phyloP scores from a whole-genome alignment of 2,329 filamentous ascomycete genomes.

The Coniochaeta prunicola region DNA sequence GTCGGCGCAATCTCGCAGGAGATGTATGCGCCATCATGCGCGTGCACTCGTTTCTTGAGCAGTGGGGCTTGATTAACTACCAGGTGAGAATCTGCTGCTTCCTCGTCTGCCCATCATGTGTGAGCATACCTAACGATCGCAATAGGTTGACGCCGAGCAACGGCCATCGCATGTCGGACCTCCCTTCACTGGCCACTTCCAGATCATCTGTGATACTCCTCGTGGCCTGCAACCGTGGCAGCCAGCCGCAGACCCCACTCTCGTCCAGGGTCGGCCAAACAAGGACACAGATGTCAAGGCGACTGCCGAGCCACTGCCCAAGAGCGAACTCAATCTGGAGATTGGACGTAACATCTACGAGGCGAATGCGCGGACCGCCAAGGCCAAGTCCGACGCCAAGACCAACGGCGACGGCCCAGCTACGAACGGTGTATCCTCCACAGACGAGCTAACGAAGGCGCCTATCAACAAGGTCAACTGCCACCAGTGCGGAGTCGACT shows the following conservation, averaged over 20 bases:
- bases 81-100: conserved; percentile 63
- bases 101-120: not conserved
- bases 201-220: conserved; percentile 90
- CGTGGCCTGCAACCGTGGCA: conserved; percentile 93
- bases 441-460: conserved; percentile 57
- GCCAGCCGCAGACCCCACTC: conserved; percentile 69
- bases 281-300: conserved; percentile 68
- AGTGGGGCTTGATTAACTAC: conserved; percentile 99
- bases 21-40: conserved; percentile 99
- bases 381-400: conserved; percentile 64
- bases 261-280: conserved; percentile 53
- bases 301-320: conserved; percentile 56
- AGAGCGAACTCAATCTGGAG: conserved; percentile 83
- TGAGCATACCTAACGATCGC: conserved; percentile 5
- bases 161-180: conserved; percentile 92
- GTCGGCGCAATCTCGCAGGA: conserved; percentile 86
- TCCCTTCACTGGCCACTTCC: conserved; percentile 96
- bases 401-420: conserved; percentile 66
- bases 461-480: conserved; percentile 70
- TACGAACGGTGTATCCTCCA: conserved; percentile 55
- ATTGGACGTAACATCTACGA: conserved; percentile 95
- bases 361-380: conserved; percentile 67
- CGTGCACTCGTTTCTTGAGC: conserved; percentile 94
- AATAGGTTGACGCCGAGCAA: conserved; percentile 88
- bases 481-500: conserved; percentile 88